Evolutionary conservation across 2,329 filamentous ascomycete genomes (phyloP), one percentile per base, ranked within the genome.

Genomic region (Aspergillus tanneri): DNA sequence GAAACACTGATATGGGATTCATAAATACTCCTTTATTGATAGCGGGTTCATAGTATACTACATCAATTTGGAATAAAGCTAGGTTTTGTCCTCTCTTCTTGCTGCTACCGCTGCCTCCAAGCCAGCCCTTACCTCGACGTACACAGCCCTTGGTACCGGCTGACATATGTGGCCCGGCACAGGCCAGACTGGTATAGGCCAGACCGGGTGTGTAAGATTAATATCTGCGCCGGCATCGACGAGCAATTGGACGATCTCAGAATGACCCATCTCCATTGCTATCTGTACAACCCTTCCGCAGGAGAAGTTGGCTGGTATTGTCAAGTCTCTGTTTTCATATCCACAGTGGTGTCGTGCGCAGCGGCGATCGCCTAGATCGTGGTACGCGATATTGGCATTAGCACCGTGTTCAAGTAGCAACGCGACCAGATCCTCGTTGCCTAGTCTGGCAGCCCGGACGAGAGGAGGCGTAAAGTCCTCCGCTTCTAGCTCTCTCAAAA

Each of bases 241-340:
- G 18, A 37, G 16, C 34, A 21, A 12, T 6, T 22, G 16, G 21
- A 46, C 32, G 19, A 46, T 25, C 16, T 28, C 43, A 12, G 18
- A 27, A 46, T 46, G 34, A 4, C 37, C 44, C 37, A 25, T 47
- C 53, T 55, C 53, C 50, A 55, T 55, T 5, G 53, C 53, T 22
- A 46, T 43, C 43, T 55, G 53, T 40, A 55, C 46, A 24, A 50
- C 47, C 36, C 53, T 53, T 35, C 53, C 53, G 21, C 53, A 55
- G 27, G 50, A 43, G 40, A 53, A 55, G 14, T 35, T 45, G 42
- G 43, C 39, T 24, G 35, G 22, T 39, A 49, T 55, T 47, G 32
- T 50, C 51, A 14, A 48, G 45, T 47, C 49, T 36, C 28, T 52
- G 10, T 19, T 42, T 34, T 47, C 16, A 49, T n/a, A 39, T 21